These are phyloP conservation scores for Colletotrichum sp. DNA, from an alignment of 2,329 filamentous ascomycete species.

Conservation along the genomic window DNA sequence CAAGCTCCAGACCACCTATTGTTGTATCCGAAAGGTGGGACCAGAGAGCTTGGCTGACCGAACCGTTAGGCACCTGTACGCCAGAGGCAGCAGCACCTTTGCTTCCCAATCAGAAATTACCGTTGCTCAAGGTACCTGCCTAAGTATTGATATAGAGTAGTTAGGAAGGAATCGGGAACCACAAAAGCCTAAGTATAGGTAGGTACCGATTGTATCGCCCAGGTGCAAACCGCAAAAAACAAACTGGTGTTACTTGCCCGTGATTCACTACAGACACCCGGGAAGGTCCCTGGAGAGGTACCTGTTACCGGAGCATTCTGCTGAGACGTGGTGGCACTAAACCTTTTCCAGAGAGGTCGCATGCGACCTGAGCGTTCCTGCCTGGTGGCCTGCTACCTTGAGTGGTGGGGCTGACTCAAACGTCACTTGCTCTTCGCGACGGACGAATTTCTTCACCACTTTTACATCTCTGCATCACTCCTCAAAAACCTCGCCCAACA, in stretches of 20 bases:
- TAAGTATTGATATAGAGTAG: too few relatives aligned
- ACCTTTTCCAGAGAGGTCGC: conserved; percentile 1
- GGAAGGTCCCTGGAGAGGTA: not conserved
- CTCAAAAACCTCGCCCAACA: not conserved
- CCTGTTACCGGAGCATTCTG: not conserved
- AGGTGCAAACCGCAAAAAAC: not conserved
- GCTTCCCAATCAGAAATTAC: not conserved
- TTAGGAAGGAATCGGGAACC: too few relatives aligned
- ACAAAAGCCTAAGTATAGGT: too few relatives aligned
- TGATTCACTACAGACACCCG: not conserved
- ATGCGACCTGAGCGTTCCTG: conserved; percentile 13
- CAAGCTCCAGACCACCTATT: not conserved
- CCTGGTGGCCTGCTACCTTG: conserved; percentile 3
- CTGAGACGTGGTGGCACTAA: not conserved
- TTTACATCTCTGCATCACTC: not conserved
- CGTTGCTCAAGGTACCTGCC: not conserved
- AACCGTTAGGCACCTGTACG: not conserved
- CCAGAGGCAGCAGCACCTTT: not conserved
- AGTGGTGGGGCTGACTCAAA: conserved; percentile 20
- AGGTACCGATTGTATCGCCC: not conserved
- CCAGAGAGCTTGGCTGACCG: not conserved
- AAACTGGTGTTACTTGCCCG: not conserved
- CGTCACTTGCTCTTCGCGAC: conserved; percentile 22
- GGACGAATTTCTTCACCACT: conserved; percentile 15
- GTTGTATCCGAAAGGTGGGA: not conserved